Evolutionary conservation across 345 rosid species (phyloP), one percentile per base, ranked within the genome.

Genomic region (Aethionema arabicum): DNA sequence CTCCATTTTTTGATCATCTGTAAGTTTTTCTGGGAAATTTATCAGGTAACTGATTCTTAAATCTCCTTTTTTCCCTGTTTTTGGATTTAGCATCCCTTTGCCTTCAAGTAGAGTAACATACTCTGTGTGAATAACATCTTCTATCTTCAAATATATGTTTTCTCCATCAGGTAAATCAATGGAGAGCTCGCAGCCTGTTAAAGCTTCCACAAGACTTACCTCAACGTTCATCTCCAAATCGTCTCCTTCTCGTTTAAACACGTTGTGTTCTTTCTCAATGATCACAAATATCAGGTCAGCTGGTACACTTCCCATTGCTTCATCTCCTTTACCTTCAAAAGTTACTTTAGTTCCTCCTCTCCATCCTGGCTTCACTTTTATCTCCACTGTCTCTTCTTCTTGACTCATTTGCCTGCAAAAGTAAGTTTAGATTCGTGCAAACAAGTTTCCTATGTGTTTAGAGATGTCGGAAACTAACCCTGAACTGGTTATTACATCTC

Each of bases 341-440:
- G 96, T 91, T 11, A 86, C 74, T 77, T 73, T 83, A 0, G 95
- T 91, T 43, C 96, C 95, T 9, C 68, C 74, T 68, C 75, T 88
- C 98, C 98, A 91, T 47, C 96, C 98, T 2, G 98, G 79, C 78
- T 86, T 82, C 69, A 91, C 90, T 59, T 85, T 72, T 54, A 91
- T 82, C 3, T 80, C 78, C 32, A 88, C 65, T 2, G 69, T 46
- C 68, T 88, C 95, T 63, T 84, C 90, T 48, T 88, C 85, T 65
- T 88, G 72, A 5, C 70, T 51, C 32, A 43, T 66, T 58, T 51
- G 50, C 70, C 74, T 70, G 41, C 33, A 33, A 53, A 37, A 11
- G 8, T 16, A 46, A 33, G 1, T 14, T 54, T 6, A 16, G 37
- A 21, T 45, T 45, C 50, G 65, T 21, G 27, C 27, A 21, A 21